A percentile compares a stretch with the other conserved stretches of the same genome.
These are phyloP conservation scores for Monosporozyma servazzii DNA, from an alignment of 805 yeast genomes.

Conservation along the genomic window DNA sequence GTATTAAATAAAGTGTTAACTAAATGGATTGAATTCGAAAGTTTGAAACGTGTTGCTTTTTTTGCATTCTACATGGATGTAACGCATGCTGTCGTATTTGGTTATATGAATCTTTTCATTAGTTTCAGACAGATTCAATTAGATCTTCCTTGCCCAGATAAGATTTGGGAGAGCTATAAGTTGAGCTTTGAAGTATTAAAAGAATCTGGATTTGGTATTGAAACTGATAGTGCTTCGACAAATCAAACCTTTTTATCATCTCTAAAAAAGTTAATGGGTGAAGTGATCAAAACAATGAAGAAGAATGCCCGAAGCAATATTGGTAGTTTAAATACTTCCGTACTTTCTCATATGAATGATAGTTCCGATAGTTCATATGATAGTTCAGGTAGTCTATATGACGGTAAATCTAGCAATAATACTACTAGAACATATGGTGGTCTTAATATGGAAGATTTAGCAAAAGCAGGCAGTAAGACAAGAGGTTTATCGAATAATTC, in stretches of 20 bases:
- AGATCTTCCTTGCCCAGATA: slow-evolving; percentile 55
- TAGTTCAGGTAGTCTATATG: background rate
- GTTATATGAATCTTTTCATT: slow-evolving; percentile 54
- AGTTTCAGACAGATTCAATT: slow-evolving; percentile 51
- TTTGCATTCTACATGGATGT: slow-evolving; percentile 79
- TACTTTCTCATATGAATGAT: background rate
- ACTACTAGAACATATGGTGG: background rate
- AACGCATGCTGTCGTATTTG: slow-evolving; percentile 67
- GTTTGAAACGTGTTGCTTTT: slow-evolving; percentile 66
- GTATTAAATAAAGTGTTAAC: slow-evolving; percentile 18
- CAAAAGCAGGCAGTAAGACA: background rate
- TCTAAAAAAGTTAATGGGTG: slow-evolving; percentile 48
- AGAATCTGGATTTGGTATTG: slow-evolving; percentile 20
- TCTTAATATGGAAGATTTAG: background rate
- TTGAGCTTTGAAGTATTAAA: slow-evolving; percentile 15
- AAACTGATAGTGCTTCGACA: slow-evolving; percentile 9
- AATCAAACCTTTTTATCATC: slow-evolving; percentile 43
- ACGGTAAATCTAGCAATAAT: background rate
- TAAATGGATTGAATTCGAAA: slow-evolving; percentile 73
- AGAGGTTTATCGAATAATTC: background rate
- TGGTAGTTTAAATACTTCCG: background rate
- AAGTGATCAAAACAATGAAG: slow-evolving; percentile 20
- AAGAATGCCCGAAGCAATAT: background rate
- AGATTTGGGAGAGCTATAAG: slow-evolving; percentile 41
- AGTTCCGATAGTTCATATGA: background rate